Evolutionary conservation across 1,139 yeast species (phyloP), one percentile per base, ranked within the genome.

Genomic region (Spathaspora jeffriesii): DNA sequence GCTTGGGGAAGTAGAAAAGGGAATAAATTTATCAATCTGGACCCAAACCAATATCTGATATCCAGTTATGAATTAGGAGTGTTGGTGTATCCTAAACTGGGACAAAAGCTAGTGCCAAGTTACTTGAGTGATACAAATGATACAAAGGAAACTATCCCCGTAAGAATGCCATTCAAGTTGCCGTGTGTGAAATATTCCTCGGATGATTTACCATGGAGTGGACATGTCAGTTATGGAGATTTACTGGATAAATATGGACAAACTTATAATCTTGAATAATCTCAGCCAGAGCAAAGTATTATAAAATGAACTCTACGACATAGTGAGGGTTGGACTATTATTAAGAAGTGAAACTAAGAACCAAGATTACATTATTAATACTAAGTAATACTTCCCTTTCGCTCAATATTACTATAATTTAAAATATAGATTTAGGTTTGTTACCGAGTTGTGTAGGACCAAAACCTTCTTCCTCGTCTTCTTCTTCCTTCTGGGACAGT

Each of bases 1-100:
- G 91, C 91, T 0, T 85, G 91, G 91, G 92, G 92, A 0, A 67
- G 65, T n/a, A 73, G 71, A 1, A 47, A 51, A 42, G 58, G 60
- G 34, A 51, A 57, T 43, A 53, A 53, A 15, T 50, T 51, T 34
- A 42, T 56, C 23, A 50, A 50, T 4, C 49, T 50, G 14, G 60
- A 60, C 17, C 53, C 61, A 3, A 42, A 47, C 1, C 50, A 53
- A 23, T 73, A 64, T 48, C 61, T 59, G 18, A 60, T 74, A 2
- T 53, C 69, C 10, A 71, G 75, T 62, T 84, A 73, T 59, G 92
- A 85, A 58, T 71, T 82, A 5, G 86, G 91, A 1, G 78, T 85
- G 1, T 61, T 84, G 28, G 55, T 80, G 4, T 52, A 52, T 27
- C 62, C 66, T n/a, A 47, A 50, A 4, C 53, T 52, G 18, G 54